Evolutionary conservation across 352 stramenopile species (phyloP).

Genomic region (Phytophthora ohioensis): DNA sequence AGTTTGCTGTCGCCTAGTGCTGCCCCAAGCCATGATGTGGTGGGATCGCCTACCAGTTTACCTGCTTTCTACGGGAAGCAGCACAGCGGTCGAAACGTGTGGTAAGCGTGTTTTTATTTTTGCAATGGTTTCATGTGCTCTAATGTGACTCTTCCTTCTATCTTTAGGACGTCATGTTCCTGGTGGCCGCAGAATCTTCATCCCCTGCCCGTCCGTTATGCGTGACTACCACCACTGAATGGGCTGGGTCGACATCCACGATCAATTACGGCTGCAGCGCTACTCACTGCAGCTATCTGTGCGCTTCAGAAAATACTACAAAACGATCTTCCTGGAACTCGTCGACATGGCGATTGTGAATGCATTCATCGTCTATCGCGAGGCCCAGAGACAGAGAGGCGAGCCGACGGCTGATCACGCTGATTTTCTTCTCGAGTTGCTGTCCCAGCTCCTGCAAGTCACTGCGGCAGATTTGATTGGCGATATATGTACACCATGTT

Average conservation of each 20-base stretch:
- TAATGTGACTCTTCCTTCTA: background rate
- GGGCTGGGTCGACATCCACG: conserved; percentile 26
- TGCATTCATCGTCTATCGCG: conserved; percentile 26
- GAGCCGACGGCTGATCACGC: conserved; percentile 10
- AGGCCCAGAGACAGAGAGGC: background rate
- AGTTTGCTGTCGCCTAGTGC: background rate
- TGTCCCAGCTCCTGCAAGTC: conserved; percentile 14
- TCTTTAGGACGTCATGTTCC: conserved; percentile 9
- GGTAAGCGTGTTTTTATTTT: conserved; percentile 5
- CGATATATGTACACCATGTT: conserved; percentile 9
- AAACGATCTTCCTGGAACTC: conserved; percentile 30
- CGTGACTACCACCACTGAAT: conserved; percentile 23
- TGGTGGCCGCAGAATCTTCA: background rate
- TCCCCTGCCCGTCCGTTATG: conserved; percentile 13
- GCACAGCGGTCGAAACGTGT: background rate
- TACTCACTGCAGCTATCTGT: conserved; percentile 28
- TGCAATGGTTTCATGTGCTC: background rate
- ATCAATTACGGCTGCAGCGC: conserved; percentile 26
- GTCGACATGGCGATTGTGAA: conserved; percentile 35
- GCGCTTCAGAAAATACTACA: conserved; percentile 29
- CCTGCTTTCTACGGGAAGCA: conserved; percentile 9
- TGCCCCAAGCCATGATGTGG: conserved; percentile 4
- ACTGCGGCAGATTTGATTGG: background rate
- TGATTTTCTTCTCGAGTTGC: conserved; percentile 15
- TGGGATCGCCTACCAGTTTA: conserved; percentile 10